Base-by-base conservation (phyloP, 1,284 basidiomycete genomes). In the Pyrrhoderma noxium region DNA sequence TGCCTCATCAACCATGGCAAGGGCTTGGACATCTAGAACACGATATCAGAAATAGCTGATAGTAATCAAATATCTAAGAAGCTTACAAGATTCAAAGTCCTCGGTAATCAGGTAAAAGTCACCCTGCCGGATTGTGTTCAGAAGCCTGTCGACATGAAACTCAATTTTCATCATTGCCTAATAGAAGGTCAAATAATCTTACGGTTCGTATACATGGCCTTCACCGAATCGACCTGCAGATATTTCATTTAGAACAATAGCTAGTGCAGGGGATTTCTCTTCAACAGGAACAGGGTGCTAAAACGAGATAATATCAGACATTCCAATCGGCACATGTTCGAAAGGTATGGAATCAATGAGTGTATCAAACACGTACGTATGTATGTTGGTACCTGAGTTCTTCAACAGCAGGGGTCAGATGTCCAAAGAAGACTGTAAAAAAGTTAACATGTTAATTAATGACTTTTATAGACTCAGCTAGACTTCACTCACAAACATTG, bases 31-130 rank as follows among this genome's bases (percentile, higher is more conserved):
- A 67, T 90, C 84, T 86, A 59, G 38, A 51, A 31, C 21, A 55
- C 38, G n/a, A 40, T 23, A 41, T 19, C 37, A 47, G 27, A 27
- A 40, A 7, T 16, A 40, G 5, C 38, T 5, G n/a, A 5, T 5
- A 7, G 38, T 7, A 22, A 40, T 18, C 21, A 14, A 8, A 16
- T 7, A 47, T 18, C 3, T 14, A 21, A 23, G 55, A 1, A 8
- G 69, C 81, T 57, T 45, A 87, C 89, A 94, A 8, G 89, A 91
- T 59, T 91, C 87, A 64, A 93, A 94, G 70, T 95, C 91, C 63
- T 95, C 91, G 0, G 88, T 82, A 56, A 94, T 68, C 55, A 91
- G 73, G 65, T 90, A 90, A 66, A 84, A 84, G 63, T 93, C 89
- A 54, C 82, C 77, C 62, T 90, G 80, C 45, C 82, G 73, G 59